Evolutionary conservation across 768 basidiomycete genomes (phyloP), one percentile per base, ranked within the genome.

Genomic region (Leccinum variicolor): DNA sequence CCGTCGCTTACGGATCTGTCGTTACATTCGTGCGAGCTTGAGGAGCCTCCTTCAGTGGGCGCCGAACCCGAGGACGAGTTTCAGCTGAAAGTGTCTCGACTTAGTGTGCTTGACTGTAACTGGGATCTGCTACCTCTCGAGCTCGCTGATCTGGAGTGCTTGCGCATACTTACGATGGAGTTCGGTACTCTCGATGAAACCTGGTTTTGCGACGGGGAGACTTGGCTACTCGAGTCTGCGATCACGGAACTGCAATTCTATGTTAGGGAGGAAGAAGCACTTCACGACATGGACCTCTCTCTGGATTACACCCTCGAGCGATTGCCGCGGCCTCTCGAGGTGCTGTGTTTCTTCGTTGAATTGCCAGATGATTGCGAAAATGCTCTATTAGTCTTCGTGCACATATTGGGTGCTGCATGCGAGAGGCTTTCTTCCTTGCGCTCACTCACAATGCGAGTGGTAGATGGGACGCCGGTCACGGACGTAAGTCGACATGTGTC

Each of bases 1-100:
- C n/a, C 15, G 4, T 49, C 34, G n/a, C 67, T 69, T 41, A 50
- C 65, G 45, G 19, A 49, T 11, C 58, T 69, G 2, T 33, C 48
- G 9, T 69, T 71, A 23, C 0, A 33, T 1, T 0, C 0, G 3
- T 65, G 65, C 50, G 0, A 1, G 0, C 59, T 67, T 53, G 36
- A 8, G 7, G 36, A 17, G 17, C 7, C 17, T 17, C 17, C 36
- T 17, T 39, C 36, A 39, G 17, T 17, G 17, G 17, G 28, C 28
- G 28, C 9, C 28, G 28, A 29, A 29, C 9, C 28, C 28, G 28
- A 36, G 6, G 15, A 17, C 34, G 34, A 29, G 28, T 29, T 29
- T 9, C 9, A 39, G 15, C 17, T 39, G 17, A 39, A 39, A 39
- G 17, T 39, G 8, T n/a, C 36, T 39, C 36, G 17, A 8, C 36